phyloP scores from a whole-genome alignment of 1,139 yeast species.

The Candida tetrigidarum region DNA sequence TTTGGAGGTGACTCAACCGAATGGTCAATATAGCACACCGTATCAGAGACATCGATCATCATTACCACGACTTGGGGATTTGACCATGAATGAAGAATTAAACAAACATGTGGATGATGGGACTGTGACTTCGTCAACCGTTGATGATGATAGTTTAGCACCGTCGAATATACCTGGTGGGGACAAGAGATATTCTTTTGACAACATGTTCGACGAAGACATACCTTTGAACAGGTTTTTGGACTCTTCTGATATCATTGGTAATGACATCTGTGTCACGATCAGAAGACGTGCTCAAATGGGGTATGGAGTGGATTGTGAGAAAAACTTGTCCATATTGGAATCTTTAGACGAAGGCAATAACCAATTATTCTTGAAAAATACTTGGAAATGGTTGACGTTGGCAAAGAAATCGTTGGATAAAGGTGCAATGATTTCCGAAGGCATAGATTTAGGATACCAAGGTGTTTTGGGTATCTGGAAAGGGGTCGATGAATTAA shows the following conservation, averaged over 20 bases:
- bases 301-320: constrained; percentile 79
- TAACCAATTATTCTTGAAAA: constrained; percentile 61
- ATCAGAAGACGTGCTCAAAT: constrained; percentile 71
- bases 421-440: constrained; percentile 70
- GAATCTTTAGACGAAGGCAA: constrained; percentile 58
- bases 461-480: constrained; percentile 91
- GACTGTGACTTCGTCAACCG: constrained; percentile 26
- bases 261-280: constrained; percentile 65
- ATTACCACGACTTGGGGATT: constrained; percentile 21
- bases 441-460: constrained; percentile 77
- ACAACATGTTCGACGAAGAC: constrained; percentile 24
- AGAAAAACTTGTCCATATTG: constrained; percentile 62
- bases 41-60: constrained; percentile 13
- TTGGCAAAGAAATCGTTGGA: constrained; percentile 70
- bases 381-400: constrained; percentile 91
- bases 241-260: constrained; percentile 44
- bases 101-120: constrained; percentile 32
- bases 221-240: constrained; percentile 37
- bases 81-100: constrained; percentile 24
- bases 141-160: constrained; percentile 32
- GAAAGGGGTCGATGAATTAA: constrained; percentile 74
- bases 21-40: constrained; percentile 10
- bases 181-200: constrained; percentile 11
- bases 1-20: constrained; percentile 10
- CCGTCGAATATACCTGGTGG: constrained; percentile 13